These are phyloP conservation scores for Alternaria consortialis DNA, from an alignment of 2,329 filamentous ascomycete species.

Conservation along the genomic window DNA sequence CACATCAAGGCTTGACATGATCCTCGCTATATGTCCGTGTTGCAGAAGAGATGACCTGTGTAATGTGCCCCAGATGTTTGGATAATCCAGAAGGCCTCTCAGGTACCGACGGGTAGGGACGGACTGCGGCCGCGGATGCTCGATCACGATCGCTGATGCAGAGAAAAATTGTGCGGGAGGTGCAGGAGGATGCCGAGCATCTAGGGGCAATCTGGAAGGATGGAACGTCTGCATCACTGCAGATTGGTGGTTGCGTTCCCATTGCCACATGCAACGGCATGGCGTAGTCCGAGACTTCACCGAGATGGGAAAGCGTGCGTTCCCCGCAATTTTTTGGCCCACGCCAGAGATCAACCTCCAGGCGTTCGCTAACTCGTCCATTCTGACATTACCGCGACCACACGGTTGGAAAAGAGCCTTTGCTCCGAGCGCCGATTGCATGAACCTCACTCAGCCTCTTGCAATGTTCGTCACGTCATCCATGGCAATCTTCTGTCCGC, in stretches of 20 bases:
- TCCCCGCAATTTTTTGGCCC: conserved; percentile 21
- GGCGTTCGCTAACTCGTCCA: conserved; percentile 20
- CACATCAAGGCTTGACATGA: not conserved
- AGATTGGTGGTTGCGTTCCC: conserved; percentile 3
- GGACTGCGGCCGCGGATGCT: conserved; percentile 6
- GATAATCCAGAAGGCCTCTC: not conserved
- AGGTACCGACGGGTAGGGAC: conserved; percentile 6
- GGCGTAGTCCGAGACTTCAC: conserved; percentile 29
- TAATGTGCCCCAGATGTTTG: not conserved
- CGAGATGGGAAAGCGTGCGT: conserved; percentile 25
- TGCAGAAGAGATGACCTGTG: not conserved
- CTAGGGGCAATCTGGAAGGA: conserved; percentile 20
- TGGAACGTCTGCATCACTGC: conserved; percentile 10
- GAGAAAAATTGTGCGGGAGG: conserved; percentile 5
- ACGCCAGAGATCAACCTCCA: conserved; percentile 17
- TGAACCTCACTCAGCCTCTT: not conserved
- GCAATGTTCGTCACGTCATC: conserved; percentile 5
- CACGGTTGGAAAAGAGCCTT: conserved; percentile 13
- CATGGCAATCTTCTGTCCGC: not conserved
- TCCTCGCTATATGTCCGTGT: not conserved
- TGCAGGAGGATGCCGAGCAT: conserved; percentile 14
- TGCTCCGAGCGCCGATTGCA: conserved; percentile 26
- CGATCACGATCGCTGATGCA: conserved; percentile 7
- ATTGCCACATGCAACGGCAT: conserved; percentile 12
- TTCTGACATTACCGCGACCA: conserved; percentile 11